Base-by-base conservation (phyloP, 2,329 filamentous ascomycete genomes). In the Apiospora koreana region DNA sequence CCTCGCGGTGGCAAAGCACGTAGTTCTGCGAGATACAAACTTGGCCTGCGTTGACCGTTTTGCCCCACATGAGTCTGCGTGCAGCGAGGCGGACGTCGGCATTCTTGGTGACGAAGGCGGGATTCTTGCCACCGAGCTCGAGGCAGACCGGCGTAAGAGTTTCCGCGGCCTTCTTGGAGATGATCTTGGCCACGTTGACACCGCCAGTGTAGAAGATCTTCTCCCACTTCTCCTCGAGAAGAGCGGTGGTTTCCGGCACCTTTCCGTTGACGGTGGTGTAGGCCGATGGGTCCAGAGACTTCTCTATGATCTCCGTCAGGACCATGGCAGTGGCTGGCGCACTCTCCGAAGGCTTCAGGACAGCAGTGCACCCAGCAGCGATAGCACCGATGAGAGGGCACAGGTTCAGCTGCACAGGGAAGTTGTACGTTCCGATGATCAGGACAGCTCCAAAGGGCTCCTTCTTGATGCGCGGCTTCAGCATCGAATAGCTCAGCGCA, bases 191-290 rank as follows among this genome's bases (percentile, higher is more conserved):
- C 23, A 98, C 94, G 38, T 80, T 84, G 68, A 88, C 87, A 76
- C 90, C 91, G 69, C 96, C 96, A 0, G 96, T 99, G 84, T 97
- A 99, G 85, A 96, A 95, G 77, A 99, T 97, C 88, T 98, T 98
- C 84, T 97, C 95, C 92, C 95, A 99, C 81, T 95, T 95, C 84
- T 94, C 89, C 70, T 95, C 90, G 43, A 99, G 87, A 62, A 98
- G 84, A 16, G 90, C 91, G 64, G 93, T 94, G 4, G 93, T 94
- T 85, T 97, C 94, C 4, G 91, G 86, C 25, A 97, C 83, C 38
- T 85, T 91, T 71, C 96, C 96, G 79, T 98, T 96, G 74, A 98
- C 86, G 71, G 94, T 88, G 45, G 86, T 84, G 82, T 94, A 98
- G 75, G 91, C 91, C 21, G 89, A 88, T 1, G 90, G 88, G 79